Percentiles rank a stretch among this genome's conserved stretches.
Evolutionary conservation across 306 rosid species (phyloP).

Genomic region (Canavalia ensiformis): DNA sequence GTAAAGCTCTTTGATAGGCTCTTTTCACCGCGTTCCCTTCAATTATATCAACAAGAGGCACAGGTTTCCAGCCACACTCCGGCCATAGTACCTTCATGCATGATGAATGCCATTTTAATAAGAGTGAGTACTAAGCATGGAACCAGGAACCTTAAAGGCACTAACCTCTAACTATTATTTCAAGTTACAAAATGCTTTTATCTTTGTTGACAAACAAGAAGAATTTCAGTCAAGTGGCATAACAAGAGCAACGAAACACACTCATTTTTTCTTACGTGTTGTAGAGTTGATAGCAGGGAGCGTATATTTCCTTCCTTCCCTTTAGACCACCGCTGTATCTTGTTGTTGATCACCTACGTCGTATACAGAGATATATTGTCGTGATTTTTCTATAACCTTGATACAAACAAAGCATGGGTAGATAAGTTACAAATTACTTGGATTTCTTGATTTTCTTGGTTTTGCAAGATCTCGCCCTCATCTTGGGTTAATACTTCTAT

Average conservation of each 20-base stretch:
- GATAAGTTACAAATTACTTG: conserved; percentile 59
- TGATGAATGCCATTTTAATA: conserved; percentile 38
- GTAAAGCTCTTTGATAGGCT: conserved; percentile 92
- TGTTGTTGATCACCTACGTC: conserved; percentile 74
- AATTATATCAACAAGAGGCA: conserved; percentile 92
- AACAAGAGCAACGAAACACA: background rate
- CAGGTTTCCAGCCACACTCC: conserved; percentile 89
- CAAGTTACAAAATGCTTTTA: conserved; percentile 31
- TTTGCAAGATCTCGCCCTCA: conserved; percentile 56
- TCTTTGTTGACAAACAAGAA: conserved; percentile 40
- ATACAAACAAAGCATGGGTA: conserved; percentile 34
- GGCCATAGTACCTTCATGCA: conserved; percentile 88
- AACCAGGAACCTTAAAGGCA: conserved; percentile 36
- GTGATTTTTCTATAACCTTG: conserved; percentile 26
- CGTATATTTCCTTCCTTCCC: conserved; percentile 97
- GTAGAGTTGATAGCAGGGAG: conserved; percentile 88
- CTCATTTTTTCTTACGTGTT: conserved; percentile 64
- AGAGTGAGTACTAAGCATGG: conserved; percentile 22
- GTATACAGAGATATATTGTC: conserved; percentile 34
- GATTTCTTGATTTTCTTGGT: conserved; percentile 59
- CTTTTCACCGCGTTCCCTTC: conserved; percentile 94
- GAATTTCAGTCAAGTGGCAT: conserved; percentile 29
- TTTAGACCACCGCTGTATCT: conserved; percentile 83
- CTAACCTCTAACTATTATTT: conserved; percentile 27
- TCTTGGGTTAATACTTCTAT: conserved; percentile 66